phyloP scores from a whole-genome alignment of 257 asterid genomes.

The Nicotiana otophora region DNA sequence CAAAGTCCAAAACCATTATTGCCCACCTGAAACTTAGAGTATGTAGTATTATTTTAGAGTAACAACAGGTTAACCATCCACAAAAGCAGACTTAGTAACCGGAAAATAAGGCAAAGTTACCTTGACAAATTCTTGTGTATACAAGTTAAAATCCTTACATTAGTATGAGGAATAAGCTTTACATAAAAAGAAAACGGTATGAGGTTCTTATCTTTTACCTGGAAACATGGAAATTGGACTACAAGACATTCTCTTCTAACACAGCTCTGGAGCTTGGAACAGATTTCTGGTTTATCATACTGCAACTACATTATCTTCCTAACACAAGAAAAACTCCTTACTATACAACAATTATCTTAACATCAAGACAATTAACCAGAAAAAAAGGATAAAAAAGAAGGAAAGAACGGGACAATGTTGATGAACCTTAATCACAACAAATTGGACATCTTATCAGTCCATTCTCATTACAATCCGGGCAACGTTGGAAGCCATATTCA shows the following conservation, averaged over 20 bases:
- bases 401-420: not conserved
- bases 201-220: not conserved
- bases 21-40: not conserved
- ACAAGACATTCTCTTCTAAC: not conserved
- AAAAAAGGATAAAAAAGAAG: not conserved
- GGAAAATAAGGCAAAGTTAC: no score
- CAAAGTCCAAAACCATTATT: not conserved
- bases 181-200: not conserved
- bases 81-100: no score
- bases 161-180: not conserved
- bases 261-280: not conserved
- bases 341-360: not conserved
- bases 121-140: no score
- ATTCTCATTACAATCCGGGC: slow-evolving; percentile 69
- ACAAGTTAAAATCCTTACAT: no score
- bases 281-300: not conserved
- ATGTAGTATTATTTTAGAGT: no score
- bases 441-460: slow-evolving; percentile 60
- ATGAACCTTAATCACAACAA: slow-evolving; percentile 38
- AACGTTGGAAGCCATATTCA: slow-evolving; percentile 51
- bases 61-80: no score
- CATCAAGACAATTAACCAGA: not conserved
- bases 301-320: not conserved
- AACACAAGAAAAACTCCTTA: not conserved
- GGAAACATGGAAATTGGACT: not conserved